Base-by-base conservation (phyloP, 2,329 filamentous ascomycete species). In the Bipolaris victoriae region DNA sequence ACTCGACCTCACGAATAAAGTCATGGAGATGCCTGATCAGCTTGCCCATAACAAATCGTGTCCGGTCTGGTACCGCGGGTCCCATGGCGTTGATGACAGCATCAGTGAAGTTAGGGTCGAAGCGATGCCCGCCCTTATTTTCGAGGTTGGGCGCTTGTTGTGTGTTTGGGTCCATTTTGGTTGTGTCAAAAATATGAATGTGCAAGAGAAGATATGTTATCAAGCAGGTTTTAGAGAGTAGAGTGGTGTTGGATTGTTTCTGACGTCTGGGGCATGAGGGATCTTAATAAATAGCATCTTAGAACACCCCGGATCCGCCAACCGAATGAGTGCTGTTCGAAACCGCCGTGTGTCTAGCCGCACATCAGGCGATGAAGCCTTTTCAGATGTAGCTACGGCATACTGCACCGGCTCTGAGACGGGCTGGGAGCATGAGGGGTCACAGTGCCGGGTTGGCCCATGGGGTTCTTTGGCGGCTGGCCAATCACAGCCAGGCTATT, bases 21-120 rank as follows among this genome's bases (percentile, higher is more conserved):
- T 92, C 89, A 80, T 93, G 90, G 57, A 93, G 81, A 79, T 92
- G 89, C 47, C 79, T 81, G 76, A 92, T 87, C 66, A 92, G 77
- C 26, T 84, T 81, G 59, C 81, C 76, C 69, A 92, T 79, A 67
- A 92, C 81, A 63, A 85, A 80, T 57, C 87, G 84, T 68, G 86
- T 84, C 58, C 90, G 83, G 56, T 88, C 85, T 50, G 83, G 80
- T 11, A 86, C 86, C 68, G 90, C 86, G 67, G 89, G 87, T 51
- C 88, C 86, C 81, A 91, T 92, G 67, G 87, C 83, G 63, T 90
- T 84, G 72, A 92, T 82, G 77, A 92, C 89, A 75, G 87, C 83
- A 66, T 87, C 78, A 51, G 90, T 94, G 81, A 93, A 92, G 78
- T 84, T 85, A 67, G 90, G 90, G 76, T 94, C 90, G 80, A 90